Percentiles rank a stretch among this genome's conserved stretches.
These are phyloP conservation scores for Eutrema japonicum DNA, from an alignment of 345 rosid genomes.

Conservation along the genomic window DNA sequence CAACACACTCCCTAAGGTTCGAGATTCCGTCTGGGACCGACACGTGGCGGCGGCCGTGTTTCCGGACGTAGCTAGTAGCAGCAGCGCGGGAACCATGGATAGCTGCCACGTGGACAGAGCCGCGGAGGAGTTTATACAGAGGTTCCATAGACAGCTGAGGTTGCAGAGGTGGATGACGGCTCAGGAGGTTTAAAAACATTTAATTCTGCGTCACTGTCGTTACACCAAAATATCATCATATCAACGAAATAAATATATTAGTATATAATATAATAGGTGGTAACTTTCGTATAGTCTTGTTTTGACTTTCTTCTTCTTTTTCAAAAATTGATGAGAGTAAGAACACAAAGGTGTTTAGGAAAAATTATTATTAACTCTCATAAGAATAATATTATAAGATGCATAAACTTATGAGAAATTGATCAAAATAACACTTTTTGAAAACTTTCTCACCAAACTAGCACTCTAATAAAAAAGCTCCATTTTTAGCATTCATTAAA, in stretches of 20 bases:
- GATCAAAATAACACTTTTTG: no score
- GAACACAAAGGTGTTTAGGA: no score
- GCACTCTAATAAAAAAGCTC: no score
- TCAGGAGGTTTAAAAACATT: constrained; percentile 33
- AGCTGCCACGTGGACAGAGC: constrained; percentile 68
- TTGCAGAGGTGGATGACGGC: constrained; percentile 53
- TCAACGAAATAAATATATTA: neutral
- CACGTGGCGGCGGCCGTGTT: constrained; percentile 54
- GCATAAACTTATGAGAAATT: no score
- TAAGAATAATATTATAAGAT: no score
- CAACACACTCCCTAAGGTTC: constrained; percentile 35
- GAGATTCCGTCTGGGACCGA: constrained; percentile 39
- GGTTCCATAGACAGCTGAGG: constrained; percentile 70
- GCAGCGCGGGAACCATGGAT: constrained; percentile 56
- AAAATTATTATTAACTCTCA: no score
- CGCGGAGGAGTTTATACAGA: constrained; percentile 89
- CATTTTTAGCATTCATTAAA: no score
- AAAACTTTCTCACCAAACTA: no score
- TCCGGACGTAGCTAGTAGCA: constrained; percentile 67
- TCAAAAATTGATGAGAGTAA: no score
- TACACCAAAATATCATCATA: constrained; percentile 10
- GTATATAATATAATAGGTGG: neutral
- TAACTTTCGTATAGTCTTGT: constrained; percentile 30
- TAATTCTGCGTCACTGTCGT: neutral
- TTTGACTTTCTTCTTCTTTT: constrained; percentile 21